Base-by-base conservation (phyloP, 2,329 filamentous ascomycete genomes). In the Dothideomycetes sp. region DNA sequence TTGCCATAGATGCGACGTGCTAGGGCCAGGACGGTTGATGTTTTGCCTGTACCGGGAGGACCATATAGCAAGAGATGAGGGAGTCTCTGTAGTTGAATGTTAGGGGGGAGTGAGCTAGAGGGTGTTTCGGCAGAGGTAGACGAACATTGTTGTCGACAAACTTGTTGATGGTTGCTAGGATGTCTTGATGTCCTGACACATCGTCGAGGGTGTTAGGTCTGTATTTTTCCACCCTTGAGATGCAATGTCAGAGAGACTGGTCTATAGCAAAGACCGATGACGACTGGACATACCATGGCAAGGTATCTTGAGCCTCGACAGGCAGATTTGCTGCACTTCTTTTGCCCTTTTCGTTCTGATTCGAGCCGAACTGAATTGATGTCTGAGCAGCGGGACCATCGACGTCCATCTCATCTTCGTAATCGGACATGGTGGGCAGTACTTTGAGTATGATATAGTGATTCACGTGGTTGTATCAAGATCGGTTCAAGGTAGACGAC, bases 11-110 rank as follows among this genome's bases (percentile, higher is more conserved):
- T 96, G 45, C 84, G 79, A 39, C 91, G 78, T 23, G 91, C 88
- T 29, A 98, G 80, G 0, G 91, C 91, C 28, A 98, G 77, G 47
- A 96, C 84, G 2, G 91, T 98, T 5, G 89, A 96, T 0, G 91
- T 98, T 68, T 98, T 98, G 53, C 91, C 91, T 0, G 91, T 98
- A 45, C 91, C 91, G 0, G 91, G 91, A 4, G 91, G 91, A 0
- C 91, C 91, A 59, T 98, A 98, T 46, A 98, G 82, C 12, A 98
- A 81, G 28, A 98, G 81, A 68, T 98, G 91, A 6, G 91, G 91
- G 39, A 98, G 73, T 51, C 88, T 78, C 74, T 79, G 44, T 6
- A 24, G 11, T 5, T n/a, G 12, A 8, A 33, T 20, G 17, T 46
- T 35, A 41, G 17, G 9, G 15, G 7, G 23, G 23, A 7, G 23